Base-by-base conservation (phyloP, 768 basidiomycete genomes). In the Leccinum obscurum region DNA sequence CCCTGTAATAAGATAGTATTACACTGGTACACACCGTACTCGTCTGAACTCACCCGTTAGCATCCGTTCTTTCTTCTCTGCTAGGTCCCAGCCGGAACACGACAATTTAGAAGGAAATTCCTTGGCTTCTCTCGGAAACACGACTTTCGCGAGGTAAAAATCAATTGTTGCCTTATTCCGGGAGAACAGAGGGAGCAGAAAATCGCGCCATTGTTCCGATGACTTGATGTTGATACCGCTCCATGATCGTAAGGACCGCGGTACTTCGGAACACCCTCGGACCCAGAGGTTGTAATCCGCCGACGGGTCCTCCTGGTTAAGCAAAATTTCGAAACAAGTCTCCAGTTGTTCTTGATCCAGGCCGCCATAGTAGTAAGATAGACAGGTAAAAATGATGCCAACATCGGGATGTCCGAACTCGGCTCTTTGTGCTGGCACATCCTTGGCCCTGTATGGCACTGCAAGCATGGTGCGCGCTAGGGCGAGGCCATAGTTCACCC, bases 331-430 rank as follows among this genome's bases (percentile, higher is more conserved):
- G 32, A 77, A 78, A 10, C 64, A 72, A 5, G 35, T 9, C 4
- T 34, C 63, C 7, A 78, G 17, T 28, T 78, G 75, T 4, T 63
- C 58, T n/a, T 66, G 60, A 0, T 53, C 63, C 7, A 77, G 69
- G 8, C 77, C 77, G 0, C 66, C 66, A n/a, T 79, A 75, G 35
- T 77, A 77, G 49, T 77, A 77, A 0, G 68, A 73, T n/a, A 79
- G 64, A 13, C 71, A 78, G 0, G 78, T 76, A 22, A 77, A 68
- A 10, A 65, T 57, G 49, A 79, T 67, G 6, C 66, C 67, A 9
- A 77, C 55, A 15, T 77, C 77, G 0, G 77, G 77, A 49, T 79
- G 77, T 5, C 74, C 75, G 28, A 77, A 77, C 20, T 79, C 77
- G 15, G 77, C 77, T 24, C 72, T 65, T 44, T 64, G 61, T 10